Conservation (phyloP, 2,329 filamentous ascomycete species). For the Trichophyton simii region DNA sequence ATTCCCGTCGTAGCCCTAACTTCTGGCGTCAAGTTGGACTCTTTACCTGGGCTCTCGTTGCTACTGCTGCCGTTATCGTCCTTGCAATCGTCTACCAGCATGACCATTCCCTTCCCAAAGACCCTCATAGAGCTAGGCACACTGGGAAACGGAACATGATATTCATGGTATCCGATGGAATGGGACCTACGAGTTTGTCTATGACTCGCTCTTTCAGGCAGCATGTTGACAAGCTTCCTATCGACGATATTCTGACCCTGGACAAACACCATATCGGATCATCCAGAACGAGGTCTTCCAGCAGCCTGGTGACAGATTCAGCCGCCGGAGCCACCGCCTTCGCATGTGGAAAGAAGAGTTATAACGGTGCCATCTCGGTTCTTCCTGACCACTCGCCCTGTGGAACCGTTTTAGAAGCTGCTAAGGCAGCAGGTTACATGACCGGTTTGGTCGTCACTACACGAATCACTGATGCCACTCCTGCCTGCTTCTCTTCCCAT, state of each 20-base stretch:
- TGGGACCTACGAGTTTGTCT: slow-evolving; percentile 85
- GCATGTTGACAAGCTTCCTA: slow-evolving; percentile 57
- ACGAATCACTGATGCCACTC: slow-evolving; percentile 87
- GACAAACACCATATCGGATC: slow-evolving; percentile 85
- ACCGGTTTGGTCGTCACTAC: slow-evolving; percentile 94
- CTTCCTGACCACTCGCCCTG: slow-evolving; percentile 76
- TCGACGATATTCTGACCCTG: slow-evolving; percentile 61
- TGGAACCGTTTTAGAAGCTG: slow-evolving; percentile 85
- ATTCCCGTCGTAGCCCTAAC: slow-evolving; percentile 34
- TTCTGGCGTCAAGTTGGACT: slow-evolving; percentile 62
- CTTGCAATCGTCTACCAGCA: slow-evolving; percentile 71
- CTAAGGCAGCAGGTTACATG: slow-evolving; percentile 79
- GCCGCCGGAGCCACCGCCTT: slow-evolving; percentile 97
- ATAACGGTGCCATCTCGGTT: slow-evolving; percentile 91
- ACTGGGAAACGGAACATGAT: slow-evolving; percentile 77
- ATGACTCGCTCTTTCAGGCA: slow-evolving; percentile 81
- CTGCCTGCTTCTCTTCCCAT: slow-evolving; percentile 86
- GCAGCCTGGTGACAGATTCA: slow-evolving; percentile 81
- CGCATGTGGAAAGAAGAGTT: slow-evolving; percentile 82
- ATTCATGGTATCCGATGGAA: slow-evolving; percentile 98
- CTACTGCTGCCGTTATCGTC: slow-evolving; percentile 65
- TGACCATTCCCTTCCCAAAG: slow-evolving; percentile 20
- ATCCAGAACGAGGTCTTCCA: slow-evolving; percentile 72
- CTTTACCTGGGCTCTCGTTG: slow-evolving; percentile 70
- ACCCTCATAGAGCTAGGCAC: slow-evolving; percentile 29